Conservation (phyloP, 495 filamentous ascomycete species). For the Hyaloscypha hepaticicola region DNA sequence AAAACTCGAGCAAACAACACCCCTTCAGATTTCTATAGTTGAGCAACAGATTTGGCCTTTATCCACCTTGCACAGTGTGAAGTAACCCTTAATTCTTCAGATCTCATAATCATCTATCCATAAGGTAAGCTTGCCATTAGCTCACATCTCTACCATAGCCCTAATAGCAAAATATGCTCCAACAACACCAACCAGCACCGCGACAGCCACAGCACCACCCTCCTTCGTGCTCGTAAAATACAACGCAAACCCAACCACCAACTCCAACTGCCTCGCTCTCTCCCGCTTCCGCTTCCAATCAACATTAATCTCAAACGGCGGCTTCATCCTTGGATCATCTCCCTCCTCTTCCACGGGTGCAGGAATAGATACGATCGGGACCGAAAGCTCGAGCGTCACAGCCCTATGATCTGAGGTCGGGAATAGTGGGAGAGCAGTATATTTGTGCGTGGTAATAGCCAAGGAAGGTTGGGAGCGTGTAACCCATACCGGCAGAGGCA, state of each 20-base stretch:
- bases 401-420: constrained; percentile 81
- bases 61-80: no score
- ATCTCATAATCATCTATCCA: no score
- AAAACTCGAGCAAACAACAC: neutral
- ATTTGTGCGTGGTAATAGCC: constrained; percentile 53
- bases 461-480: constrained; percentile 29
- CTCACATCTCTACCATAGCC: constrained; percentile 17
- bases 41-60: no score
- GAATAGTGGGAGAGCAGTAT: constrained; percentile 72
- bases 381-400: constrained; percentile 63
- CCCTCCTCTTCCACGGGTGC: constrained; percentile 28
- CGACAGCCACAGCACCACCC: constrained; percentile 19
- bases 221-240: constrained; percentile 31
- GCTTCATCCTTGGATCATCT: constrained; percentile 29
- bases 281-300: constrained; percentile 29
- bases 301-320: constrained; percentile 31
- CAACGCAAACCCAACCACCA: constrained; percentile 25
- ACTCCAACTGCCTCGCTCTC: constrained; percentile 26
- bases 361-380: constrained; percentile 50
- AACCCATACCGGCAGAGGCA: constrained; percentile 58
- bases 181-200: constrained; percentile 20
- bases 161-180: constrained; percentile 25
- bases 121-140: neutral
- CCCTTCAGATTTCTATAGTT: neutral
- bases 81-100: no score